A percentile compares a stretch with the other conserved stretches of the same genome.
These are phyloP conservation scores for Uromyces viciae-fabae DNA, from an alignment of 1,284 basidiomycete species.

Conservation along the genomic window DNA sequence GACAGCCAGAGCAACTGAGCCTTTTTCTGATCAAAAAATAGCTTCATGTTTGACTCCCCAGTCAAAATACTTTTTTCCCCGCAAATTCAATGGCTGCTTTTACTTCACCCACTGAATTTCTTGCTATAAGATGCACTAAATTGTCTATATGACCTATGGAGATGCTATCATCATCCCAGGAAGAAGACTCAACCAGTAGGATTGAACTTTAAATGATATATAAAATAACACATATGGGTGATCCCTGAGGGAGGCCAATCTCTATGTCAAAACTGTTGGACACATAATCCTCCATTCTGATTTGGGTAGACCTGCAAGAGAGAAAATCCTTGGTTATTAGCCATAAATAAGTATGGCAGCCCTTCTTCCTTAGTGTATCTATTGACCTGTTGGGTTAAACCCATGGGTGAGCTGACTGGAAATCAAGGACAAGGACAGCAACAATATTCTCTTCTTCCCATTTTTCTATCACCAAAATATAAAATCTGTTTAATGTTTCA, in stretches of 20 bases:
- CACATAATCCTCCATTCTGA: neutral
- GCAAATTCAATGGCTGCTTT: too few species aligned
- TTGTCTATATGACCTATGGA: too few species aligned
- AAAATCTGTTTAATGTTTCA: too few species aligned
- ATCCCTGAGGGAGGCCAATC: neutral
- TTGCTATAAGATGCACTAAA: too few species aligned
- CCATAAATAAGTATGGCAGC: neutral
- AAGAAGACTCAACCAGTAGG: neutral
- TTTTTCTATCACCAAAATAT: neutral
- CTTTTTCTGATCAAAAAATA: constrained; percentile 5
- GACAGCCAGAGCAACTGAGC: too few species aligned
- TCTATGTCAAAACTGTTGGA: neutral
- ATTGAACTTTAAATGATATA: neutral
- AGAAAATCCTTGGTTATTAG: neutral
- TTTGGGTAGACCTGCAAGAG: neutral
- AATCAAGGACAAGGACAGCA: neutral
- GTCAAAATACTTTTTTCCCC: too few species aligned
- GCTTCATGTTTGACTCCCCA: too few species aligned
- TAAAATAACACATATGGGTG: neutral
- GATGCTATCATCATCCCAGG: too few species aligned
- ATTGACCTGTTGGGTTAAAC: neutral
- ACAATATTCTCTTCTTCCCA: neutral
- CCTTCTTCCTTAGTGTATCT: neutral
- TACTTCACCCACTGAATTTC: too few species aligned
- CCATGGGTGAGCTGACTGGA: neutral